Percentiles rank a stretch among this genome's conserved stretches.
Evolutionary conservation across 441 rosid genomes (phyloP).

Genomic region (Syzygium malaccense): DNA sequence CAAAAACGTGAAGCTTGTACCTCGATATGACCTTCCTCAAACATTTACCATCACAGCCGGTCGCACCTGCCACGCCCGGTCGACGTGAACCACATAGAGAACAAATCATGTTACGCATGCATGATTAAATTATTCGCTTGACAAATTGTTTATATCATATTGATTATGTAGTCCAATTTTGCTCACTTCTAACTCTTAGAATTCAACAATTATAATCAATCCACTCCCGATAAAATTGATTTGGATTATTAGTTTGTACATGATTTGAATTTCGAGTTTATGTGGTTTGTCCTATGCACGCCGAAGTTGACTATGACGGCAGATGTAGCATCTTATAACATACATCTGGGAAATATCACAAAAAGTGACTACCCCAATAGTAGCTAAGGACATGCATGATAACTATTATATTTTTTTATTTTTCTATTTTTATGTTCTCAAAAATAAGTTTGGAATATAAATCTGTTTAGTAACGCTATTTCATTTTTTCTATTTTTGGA

Average conservation of each 20-base stretch:
- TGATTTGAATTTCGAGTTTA: neutral
- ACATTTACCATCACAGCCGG: neutral
- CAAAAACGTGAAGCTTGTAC: neutral
- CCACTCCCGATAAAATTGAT: neutral
- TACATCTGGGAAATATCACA: neutral
- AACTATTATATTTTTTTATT: too few relatives aligned
- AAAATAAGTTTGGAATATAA: too few relatives aligned
- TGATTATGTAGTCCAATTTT: neutral
- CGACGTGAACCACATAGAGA: neutral
- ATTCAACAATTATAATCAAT: neutral
- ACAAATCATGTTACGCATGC: neutral
- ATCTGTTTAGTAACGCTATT: too few relatives aligned
- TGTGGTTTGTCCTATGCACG: neutral
- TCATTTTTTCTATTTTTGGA: too few relatives aligned
- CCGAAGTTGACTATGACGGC: neutral
- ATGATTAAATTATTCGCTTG: neutral
- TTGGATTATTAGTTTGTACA: neutral
- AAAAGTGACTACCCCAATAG: neutral
- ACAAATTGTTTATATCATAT: neutral
- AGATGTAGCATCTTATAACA: neutral
- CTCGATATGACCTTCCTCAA: neutral
- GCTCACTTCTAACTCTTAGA: neutral
- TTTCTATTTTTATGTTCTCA: too few relatives aligned
- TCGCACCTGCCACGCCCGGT: neutral
- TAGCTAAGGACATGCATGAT: neutral